phyloP scores from a whole-genome alignment of 306 rosid genomes.

The Spatholobus suberectus region DNA sequence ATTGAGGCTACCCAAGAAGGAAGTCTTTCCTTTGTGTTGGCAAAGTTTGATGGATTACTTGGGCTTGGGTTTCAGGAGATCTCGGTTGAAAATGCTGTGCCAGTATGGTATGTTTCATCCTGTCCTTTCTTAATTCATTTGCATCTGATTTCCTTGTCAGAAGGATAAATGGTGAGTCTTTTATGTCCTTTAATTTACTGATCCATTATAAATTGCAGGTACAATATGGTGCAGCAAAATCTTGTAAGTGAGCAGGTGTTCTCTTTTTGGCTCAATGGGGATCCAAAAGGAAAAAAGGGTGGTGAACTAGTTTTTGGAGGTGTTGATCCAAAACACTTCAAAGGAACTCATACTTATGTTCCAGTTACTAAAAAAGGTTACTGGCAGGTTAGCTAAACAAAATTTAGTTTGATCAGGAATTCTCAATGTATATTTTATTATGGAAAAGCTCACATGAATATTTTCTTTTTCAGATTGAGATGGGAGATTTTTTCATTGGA shows the following conservation, averaged over 20 bases:
- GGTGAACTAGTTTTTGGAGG: constrained; percentile 91
- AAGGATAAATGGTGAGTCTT: background rate
- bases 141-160: background rate
- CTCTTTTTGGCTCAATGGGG: constrained; percentile 91
- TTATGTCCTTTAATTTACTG: constrained; percentile 10
- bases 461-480: constrained; percentile 63
- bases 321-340: constrained; percentile 69
- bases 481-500: constrained; percentile 81
- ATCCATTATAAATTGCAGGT: constrained; percentile 59
- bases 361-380: constrained; percentile 85
- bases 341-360: constrained; percentile 79
- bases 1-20: constrained; percentile 83
- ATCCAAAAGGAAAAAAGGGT: constrained; percentile 57
- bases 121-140: constrained; percentile 10
- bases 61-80: constrained; percentile 97
- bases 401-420: constrained; percentile 3
- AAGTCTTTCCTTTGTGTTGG: constrained; percentile 70
- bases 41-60: constrained; percentile 82
- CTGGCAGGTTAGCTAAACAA: constrained; percentile 73
- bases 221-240: constrained; percentile 70
- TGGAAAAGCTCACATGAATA: constrained; percentile 13
- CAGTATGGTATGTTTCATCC: constrained; percentile 68
- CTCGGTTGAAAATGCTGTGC: constrained; percentile 74
- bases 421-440: constrained; percentile 1
- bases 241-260: constrained; percentile 73